Base-by-base conservation (phyloP, 495 filamentous ascomycete species). In the Stereocaulon alpinum region DNA sequence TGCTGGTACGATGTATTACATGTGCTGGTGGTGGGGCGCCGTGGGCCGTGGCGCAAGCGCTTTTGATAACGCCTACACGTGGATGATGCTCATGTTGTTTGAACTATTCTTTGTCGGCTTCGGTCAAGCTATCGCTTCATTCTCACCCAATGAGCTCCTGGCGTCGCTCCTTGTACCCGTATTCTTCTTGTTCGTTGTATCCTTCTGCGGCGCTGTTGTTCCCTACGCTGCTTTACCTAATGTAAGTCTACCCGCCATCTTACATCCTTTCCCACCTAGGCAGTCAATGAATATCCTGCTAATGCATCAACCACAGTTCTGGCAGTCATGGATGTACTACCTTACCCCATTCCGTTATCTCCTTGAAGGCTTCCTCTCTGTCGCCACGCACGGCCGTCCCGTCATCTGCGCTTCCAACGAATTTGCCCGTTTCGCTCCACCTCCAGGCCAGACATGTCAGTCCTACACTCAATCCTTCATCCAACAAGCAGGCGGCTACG, bases 311-410 rank as follows among this genome's bases (percentile, higher is more conserved):
- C 17, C 3, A 6, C 66, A 59, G 4, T 91, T 91, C 72, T 95
- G 88, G 85, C 77, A 83, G 14, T 75, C 75, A 1, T 92, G 88
- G 88, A 75, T 94, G 20, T 90, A 92, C 71, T 72, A 90, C 61
- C 80, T 95, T 3, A 85, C 90, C 63, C 90, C 90, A 0, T 93
- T 94, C 70, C 91, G 86, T 2, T 82, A 88, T 4, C 78, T 95
- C 9, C 86, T 96, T 65, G 76, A 82, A 47, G 90, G 88, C 10
- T 87, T 89, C 70, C 79, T 90, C 4, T 81, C 84, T 4, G 75
- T 80, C 17, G 73, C 79, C 1, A 73, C 76, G 2, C 83, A 85
- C 55, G 71, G 76, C 14, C 68, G 81, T 0, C 75, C 77, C 0
- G 72, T 89, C n/a, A 43, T 56, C 4, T 89, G 86, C 58, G 65